Evolutionary conservation across 305 asterid genomes (phyloP).

Genomic region (Lippia alba): DNA sequence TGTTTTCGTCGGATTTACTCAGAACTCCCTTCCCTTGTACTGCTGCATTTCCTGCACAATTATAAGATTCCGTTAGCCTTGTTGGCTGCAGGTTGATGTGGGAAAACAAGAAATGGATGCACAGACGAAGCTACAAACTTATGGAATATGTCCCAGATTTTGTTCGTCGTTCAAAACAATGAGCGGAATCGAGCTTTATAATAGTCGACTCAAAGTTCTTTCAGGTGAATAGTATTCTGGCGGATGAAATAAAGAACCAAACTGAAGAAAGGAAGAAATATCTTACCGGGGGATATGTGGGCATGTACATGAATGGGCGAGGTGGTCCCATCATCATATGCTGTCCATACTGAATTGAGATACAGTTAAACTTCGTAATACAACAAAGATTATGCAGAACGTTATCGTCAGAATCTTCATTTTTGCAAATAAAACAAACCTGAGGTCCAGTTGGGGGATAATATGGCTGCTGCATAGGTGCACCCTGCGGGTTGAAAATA

Average conservation of each 20-base stretch:
- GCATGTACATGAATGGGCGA: constrained; percentile 85
- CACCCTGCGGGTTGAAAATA: constrained; percentile 75
- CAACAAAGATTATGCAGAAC: constrained; percentile 17
- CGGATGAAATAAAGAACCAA: not conserved
- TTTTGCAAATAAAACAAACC: constrained; percentile 49
- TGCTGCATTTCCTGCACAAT: constrained; percentile 69
- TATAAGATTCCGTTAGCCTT: not conserved
- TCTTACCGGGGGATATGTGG: constrained; percentile 80
- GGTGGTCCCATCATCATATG: constrained; percentile 94
- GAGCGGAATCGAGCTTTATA: too few species aligned
- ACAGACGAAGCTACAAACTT: not conserved
- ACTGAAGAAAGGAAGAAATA: constrained; percentile 13
- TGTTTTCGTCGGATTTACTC: constrained; percentile 35
- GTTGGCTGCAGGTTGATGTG: not conserved
- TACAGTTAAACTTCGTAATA: constrained; percentile 29
- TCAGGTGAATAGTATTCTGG: not conserved
- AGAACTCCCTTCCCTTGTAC: constrained; percentile 81
- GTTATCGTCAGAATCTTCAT: constrained; percentile 19
- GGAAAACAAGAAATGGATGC: too few species aligned
- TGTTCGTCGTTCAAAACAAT: not conserved
- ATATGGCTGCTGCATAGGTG: constrained; percentile 68
- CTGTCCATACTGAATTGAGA: constrained; percentile 70
- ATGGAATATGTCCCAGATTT: too few species aligned
- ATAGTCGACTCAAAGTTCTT: not conserved
- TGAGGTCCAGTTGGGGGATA: constrained; percentile 92